Evolutionary conservation across 169 alveolate species (phyloP).

Genomic region (Toxoplasma gondii): DNA sequence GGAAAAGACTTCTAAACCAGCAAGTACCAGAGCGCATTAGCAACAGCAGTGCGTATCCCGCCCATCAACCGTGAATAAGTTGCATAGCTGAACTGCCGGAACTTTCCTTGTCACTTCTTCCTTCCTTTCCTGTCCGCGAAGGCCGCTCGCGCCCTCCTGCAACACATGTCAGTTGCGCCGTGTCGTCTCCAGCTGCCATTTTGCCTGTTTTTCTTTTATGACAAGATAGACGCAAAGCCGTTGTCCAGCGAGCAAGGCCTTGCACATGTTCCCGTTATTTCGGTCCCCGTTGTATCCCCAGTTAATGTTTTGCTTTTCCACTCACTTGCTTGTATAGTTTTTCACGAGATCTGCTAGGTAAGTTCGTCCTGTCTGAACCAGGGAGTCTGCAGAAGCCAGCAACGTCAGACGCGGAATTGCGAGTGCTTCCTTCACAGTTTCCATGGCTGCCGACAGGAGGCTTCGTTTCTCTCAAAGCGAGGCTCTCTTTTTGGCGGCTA

Average conservation of each 20-base stretch:
- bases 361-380: neutral
- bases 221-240: no score
- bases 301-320: neutral
- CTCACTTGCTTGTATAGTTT: neutral
- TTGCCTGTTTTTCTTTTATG: no score
- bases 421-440: neutral
- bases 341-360: conserved; percentile 6
- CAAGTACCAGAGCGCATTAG: neutral
- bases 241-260: no score
- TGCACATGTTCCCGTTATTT: no score
- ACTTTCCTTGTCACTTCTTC: no score
- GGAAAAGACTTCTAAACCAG: neutral
- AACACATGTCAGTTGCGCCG: no score
- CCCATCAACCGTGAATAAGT: no score
- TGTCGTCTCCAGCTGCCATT: no score
- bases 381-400: conserved; percentile 1
- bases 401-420: neutral
- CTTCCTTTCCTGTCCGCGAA: no score
- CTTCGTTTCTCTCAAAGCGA: neutral
- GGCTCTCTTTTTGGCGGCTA: neutral
- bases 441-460: neutral
- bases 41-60: neutral
- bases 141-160: no score
- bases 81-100: no score
- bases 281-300: no score